Evolutionary conservation across 805 yeast species (phyloP), one percentile per base, ranked within the genome.

Genomic region (Kazachstania taianensis): DNA sequence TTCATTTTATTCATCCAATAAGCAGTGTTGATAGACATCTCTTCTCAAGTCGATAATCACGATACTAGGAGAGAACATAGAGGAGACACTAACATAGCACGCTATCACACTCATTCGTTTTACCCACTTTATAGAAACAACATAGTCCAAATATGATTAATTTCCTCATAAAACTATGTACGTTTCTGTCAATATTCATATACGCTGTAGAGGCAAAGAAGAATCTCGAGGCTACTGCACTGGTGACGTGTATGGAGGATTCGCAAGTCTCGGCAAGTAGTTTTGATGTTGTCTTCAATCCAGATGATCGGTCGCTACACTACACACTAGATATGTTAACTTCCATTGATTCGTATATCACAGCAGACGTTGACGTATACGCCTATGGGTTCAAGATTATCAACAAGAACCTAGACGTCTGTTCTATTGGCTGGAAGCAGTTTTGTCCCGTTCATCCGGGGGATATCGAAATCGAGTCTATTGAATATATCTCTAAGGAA

Each of bases 391-490:
- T 87, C 61, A 61, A 67, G 39, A 71, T 84, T 53, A 78, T 86
- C 45, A 57, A 69, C 4, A 63, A 69, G 45, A 49, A 52, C 1
- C 53, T 86, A 35, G 72, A 85, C 51, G 64, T 83, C 41, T 87
- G 97, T 64, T 34, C 50, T 3, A 37, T 63, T 26, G 59, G 73
- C 36, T 79, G 94, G 82, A 81, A 80, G 53, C 94, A 87, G 63
- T 82, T 87, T 55, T 87, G 97, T 61, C 96, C 96, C 1, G 57
- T 87, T 25, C 75, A 67, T 48, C 87, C 96, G 0, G 96, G 96
- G 28, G 61, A 73, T 28, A 72, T 87, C 50, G 83, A 82, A 48
- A 70, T 87, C 34, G 79, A 81, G 44, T 76, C 92, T 15, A 62
- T 80, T 41, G 72, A 77, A 57, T 75, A 81, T 43, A 67, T 78